Percentiles rank a stretch among this genome's conserved stretches.
Conservation (phyloP, 768 basidiomycete genomes). For the Lactarius hatsudake region DNA sequence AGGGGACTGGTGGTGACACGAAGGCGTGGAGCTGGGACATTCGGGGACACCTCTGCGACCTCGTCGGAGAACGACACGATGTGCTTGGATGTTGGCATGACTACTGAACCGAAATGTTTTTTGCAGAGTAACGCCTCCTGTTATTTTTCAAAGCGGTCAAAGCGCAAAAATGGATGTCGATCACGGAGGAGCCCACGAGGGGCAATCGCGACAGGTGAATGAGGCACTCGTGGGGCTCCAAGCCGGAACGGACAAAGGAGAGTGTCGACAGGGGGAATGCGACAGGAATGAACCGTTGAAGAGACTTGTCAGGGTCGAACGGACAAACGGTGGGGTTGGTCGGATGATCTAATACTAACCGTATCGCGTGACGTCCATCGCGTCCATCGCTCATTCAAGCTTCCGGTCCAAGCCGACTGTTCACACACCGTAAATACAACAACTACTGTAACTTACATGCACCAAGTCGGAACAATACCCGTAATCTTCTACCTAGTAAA, state of each 20-base stretch:
- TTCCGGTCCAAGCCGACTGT: background rate
- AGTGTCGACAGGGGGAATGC: background rate
- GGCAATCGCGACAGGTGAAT: background rate
- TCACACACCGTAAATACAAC: background rate
- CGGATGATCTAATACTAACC: background rate
- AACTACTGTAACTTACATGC: background rate
- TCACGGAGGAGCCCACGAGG: background rate
- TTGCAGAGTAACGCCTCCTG: background rate
- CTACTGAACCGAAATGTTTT: background rate
- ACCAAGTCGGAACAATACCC: background rate
- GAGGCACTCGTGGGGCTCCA: background rate
- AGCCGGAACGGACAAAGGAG: background rate
- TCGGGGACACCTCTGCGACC: background rate
- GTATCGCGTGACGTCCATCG: too few relatives aligned
- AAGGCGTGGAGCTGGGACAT: background rate
- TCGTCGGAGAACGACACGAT: background rate
- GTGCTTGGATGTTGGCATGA: conserved; percentile 11
- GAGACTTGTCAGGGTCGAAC: background rate
- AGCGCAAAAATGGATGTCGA: background rate
- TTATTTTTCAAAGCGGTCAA: background rate
- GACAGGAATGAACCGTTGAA: background rate
- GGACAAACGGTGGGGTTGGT: background rate
- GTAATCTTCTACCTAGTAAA: background rate
- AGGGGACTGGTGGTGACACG: background rate
- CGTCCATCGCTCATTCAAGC: too few relatives aligned